phyloP scores from a whole-genome alignment of 306 rosid species.

The Glycine soja region DNA sequence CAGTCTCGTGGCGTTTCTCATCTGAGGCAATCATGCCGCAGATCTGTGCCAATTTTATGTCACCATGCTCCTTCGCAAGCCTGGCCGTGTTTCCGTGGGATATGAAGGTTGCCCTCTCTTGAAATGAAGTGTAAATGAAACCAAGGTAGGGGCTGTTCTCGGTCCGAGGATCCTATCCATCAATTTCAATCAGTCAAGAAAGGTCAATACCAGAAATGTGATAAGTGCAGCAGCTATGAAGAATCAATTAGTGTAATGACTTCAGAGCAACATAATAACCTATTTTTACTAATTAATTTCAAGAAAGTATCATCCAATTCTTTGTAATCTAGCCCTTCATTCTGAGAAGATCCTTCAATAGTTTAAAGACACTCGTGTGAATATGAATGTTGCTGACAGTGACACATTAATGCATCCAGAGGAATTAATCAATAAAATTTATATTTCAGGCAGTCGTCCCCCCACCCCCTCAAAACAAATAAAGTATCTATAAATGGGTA shows the following conservation, averaged over 20 bases:
- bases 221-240: slow-evolving; percentile 15
- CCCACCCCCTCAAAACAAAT: not conserved
- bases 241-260: not conserved
- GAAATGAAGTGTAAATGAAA: slow-evolving; percentile 90
- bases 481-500: not conserved
- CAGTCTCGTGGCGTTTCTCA: slow-evolving; percentile 94
- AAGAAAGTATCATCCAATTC: slow-evolving; percentile 10
- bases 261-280: slow-evolving; percentile 4
- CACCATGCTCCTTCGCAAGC: slow-evolving; percentile 85
- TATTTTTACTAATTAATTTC: not conserved
- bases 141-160: slow-evolving; percentile 93
- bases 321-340: not conserved
- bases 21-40: slow-evolving; percentile 90
- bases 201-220: not conserved
- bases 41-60: slow-evolving; percentile 84
- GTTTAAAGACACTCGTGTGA: not conserved
- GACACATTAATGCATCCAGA: slow-evolving; percentile 10
- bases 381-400: not conserved
- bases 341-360: slow-evolving; percentile 16
- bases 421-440: slow-evolving; percentile 4
- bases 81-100: slow-evolving; percentile 98
- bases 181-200: slow-evolving; percentile 27
- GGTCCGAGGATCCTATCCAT: slow-evolving; percentile 79
- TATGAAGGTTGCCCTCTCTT: slow-evolving; percentile 91
- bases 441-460: slow-evolving; percentile 7